Percentiles rank a stretch among this genome's conserved stretches.
Conservation (phyloP, 2,329 filamentous ascomycete genomes). For the Aspergillus tamarii region DNA sequence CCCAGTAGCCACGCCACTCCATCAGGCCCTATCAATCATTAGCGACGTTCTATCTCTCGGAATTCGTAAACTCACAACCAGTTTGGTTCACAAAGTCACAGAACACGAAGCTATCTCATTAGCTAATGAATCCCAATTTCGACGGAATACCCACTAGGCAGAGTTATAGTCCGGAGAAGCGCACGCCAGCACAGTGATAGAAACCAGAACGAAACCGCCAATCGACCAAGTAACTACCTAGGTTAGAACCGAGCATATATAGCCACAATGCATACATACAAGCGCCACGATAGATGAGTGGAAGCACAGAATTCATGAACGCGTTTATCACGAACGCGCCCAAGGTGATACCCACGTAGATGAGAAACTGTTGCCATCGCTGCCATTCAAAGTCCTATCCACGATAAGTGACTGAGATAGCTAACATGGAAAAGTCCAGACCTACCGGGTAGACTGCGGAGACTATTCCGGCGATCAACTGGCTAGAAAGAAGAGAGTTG, state of each 20-base stretch:
- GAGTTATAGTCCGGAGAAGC: constrained; percentile 67
- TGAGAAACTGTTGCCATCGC: constrained; percentile 72
- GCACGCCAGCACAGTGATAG: constrained; percentile 68
- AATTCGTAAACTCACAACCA: constrained; percentile 51
- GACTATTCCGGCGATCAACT: constrained; percentile 68
- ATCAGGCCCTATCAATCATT: constrained; percentile 55
- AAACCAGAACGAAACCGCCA: constrained; percentile 68
- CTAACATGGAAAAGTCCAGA: background rate
- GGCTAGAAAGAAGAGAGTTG: constrained; percentile 67
- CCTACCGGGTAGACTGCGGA: constrained; percentile 59
- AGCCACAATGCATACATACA: constrained; percentile 34
- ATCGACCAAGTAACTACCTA: constrained; percentile 66
- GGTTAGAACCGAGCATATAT: background rate
- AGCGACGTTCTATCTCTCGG: constrained; percentile 8
- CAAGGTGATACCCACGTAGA: constrained; percentile 67
- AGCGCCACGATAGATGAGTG: constrained; percentile 67
- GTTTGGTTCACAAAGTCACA: constrained; percentile 68
- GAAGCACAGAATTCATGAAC: constrained; percentile 65
- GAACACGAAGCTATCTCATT: constrained; percentile 53
- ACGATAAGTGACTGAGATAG: background rate
- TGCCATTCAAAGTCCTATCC: constrained; percentile 54
- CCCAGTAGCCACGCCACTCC: constrained; percentile 55
- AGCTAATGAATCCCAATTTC: background rate
- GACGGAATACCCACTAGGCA: constrained; percentile 54
- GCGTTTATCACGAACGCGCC: constrained; percentile 66